Conservation (phyloP, 2,329 filamentous ascomycete species). For the Xenoacremonium recifei region DNA sequence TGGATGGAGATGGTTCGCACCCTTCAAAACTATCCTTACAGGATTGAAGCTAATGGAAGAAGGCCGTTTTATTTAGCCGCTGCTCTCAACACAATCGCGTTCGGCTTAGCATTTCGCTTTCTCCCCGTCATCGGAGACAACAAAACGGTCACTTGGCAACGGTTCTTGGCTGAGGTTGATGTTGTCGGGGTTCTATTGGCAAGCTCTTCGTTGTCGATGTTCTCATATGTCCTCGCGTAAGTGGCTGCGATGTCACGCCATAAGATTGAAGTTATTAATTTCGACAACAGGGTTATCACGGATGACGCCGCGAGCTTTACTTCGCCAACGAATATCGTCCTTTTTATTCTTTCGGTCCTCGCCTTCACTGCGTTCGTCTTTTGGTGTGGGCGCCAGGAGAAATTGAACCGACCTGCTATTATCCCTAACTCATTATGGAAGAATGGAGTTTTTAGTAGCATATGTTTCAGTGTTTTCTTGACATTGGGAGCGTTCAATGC, state of each 20-base stretch:
- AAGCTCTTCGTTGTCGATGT: slow-evolving; percentile 5
- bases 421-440: slow-evolving; percentile 59
- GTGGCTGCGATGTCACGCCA: no score
- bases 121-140: slow-evolving; percentile 5
- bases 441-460: slow-evolving; percentile 49
- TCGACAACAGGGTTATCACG: slow-evolving; percentile 6
- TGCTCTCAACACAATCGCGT: slow-evolving; percentile 27
- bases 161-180: slow-evolving; percentile 8
- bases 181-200: slow-evolving; percentile 9
- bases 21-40: no score
- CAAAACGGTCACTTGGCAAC: slow-evolving; percentile 1
- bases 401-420: slow-evolving; percentile 7
- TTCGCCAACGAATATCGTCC: slow-evolving; percentile 9
- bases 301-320: no score
- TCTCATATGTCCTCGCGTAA: slow-evolving; percentile 11
- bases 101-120: slow-evolving; percentile 7
- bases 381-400: slow-evolving; percentile 12
- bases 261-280: no score
- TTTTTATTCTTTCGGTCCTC: slow-evolving; percentile 4
- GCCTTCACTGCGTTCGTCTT: slow-evolving; percentile 10
- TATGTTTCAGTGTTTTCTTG: slow-evolving; percentile 47
- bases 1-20: no score
- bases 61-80: slow-evolving; percentile 42
- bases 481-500: slow-evolving; percentile 40
- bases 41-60: no score